Base-by-base conservation (phyloP, 495 filamentous ascomycete genomes). In the Hypoxylon lienhwacheense region DNA sequence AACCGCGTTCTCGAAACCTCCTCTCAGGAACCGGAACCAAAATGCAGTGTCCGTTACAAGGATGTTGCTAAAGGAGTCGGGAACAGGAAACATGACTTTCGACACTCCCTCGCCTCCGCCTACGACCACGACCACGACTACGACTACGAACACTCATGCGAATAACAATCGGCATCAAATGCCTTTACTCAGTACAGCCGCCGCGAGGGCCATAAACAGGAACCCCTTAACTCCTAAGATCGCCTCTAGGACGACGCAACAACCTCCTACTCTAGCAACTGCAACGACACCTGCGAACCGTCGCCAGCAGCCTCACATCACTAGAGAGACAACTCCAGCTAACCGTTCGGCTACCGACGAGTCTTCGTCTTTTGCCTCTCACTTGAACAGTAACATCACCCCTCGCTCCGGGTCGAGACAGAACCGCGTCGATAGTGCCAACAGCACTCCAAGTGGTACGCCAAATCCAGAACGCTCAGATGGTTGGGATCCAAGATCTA, bases 371-470 rank as follows among this genome's bases (percentile, higher is more conserved):
- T 74, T 79, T 8, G 70, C 73, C 20, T 56, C 80, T 16, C 83
- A 80, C 47, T 70, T 89, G 22, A 83, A 66, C 69, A 76, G 72
- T 61, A 89, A 89, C 53, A 74, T 88, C 54, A 90, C 88, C 16
- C 85, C 87, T 45, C 79, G 88, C 53, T 89, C 88, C 17, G 83
- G 81, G 7, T 73, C 84, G 2, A 78, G 88, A 41, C 84, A 76
- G 63, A 80, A 71, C 41, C 81, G 87, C 53, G 85, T 84, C 29
- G 85, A 89, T 66, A 86, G 77, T 40, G 59, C 77, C 8, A 77
- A 77, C 48, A 74, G 77, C 39, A 88, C 86, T 1, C 84, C 86
- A 3, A 81, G 70, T 29, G 77, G 73, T 28, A 81, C 79, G 1
- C 77, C 81, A 2, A 77, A 68, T 15, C 63, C 59, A 6, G 75